Evolutionary conservation across 306 rosid species (phyloP), one percentile per base, ranked within the genome.

Genomic region (Vicia sativa): DNA sequence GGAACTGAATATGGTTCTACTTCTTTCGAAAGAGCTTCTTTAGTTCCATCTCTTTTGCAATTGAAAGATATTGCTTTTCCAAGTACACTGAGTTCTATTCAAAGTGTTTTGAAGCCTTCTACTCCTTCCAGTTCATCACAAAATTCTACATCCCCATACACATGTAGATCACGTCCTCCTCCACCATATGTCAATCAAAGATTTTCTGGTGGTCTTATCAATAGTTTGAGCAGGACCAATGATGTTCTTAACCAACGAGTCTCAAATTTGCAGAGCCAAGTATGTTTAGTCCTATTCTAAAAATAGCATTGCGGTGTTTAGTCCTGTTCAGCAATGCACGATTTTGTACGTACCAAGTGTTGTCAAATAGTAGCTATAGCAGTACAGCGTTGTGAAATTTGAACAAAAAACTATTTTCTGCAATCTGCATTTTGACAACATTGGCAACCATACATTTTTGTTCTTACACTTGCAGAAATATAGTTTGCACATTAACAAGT

Each of bases 1-100:
- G 82, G 80, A 48, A 59, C 14, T 0, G 78, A 71, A 61, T 50
- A 58, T 13, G 81, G 75, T 68, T 82, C 86, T 58, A 74, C 90
- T 67, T 84, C 86, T 12, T 73, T 85, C 50, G 75, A 77, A 6
- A 65, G 87, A 72, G 82, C 85, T 61, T 82, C 96, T 41, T 91
- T 87, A 72, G 89, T 87, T 74, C 92, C 95, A 60, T 72, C 89
- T 15, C 85, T 59, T 68, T 6, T 55, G 62, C 86, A 78, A 68
- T 74, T 89, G 62, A 92, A 87, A 80, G 98, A 92, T 74, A 61
- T 92, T 66, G 76, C 75, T 45, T 89, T 89, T 84, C 89, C 92
- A 58, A 83, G 82, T 73, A 82, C 96, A 6, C 60, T 85, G 62
- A 82, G 84, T 78, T 85, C 83, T 23, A 43, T 70, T 77, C 88